Percentiles rank a stretch among this genome's conserved stretches.
Conservation (phyloP, 2,329 filamentous ascomycete genomes). For the Hypoxylon sp. region DNA sequence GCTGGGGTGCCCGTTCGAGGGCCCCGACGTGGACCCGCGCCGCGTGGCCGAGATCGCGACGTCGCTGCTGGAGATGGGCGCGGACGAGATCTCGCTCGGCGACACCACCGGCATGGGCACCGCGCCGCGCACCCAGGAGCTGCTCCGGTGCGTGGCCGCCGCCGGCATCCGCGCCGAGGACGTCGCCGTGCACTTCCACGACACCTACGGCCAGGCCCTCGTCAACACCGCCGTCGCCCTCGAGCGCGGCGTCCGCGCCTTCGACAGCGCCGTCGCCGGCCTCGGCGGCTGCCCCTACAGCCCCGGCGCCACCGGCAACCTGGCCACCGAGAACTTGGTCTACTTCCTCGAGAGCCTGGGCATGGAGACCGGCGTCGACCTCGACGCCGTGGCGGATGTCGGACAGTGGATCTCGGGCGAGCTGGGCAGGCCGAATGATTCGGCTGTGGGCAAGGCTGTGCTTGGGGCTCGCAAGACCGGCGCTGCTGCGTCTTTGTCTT, state of each 20-base stretch:
- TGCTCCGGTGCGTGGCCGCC: conserved; percentile 59
- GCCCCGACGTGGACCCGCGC: conserved; percentile 69
- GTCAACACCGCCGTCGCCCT: conserved; percentile 72
- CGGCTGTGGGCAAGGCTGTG: conserved; percentile 46
- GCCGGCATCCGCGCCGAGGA: conserved; percentile 62
- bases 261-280: conserved; percentile 72
- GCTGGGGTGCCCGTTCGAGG: conserved; percentile 80
- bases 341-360: conserved; percentile 63
- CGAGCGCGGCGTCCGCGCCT: conserved; percentile 68
- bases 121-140: conserved; percentile 47
- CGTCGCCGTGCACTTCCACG: conserved; percentile 75
- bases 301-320: conserved; percentile 74
- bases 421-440: conserved; percentile 56
- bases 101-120: conserved; percentile 94
- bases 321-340: conserved; percentile 56
- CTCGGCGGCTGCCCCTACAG: conserved; percentile 75
- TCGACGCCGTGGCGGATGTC: conserved; percentile 61
- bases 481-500: conserved; percentile 11
- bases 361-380: conserved; percentile 65
- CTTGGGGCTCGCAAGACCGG: conserved; percentile 42
- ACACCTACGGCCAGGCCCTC: conserved; percentile 74
- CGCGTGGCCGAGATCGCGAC: conserved; percentile 72
- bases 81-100: conserved; percentile 88
- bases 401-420: conserved; percentile 66
- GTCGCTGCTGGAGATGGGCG: conserved; percentile 82